Evolutionary conservation across 2,329 filamentous ascomycete genomes (phyloP).

Genomic region (Penicillium freii): DNA sequence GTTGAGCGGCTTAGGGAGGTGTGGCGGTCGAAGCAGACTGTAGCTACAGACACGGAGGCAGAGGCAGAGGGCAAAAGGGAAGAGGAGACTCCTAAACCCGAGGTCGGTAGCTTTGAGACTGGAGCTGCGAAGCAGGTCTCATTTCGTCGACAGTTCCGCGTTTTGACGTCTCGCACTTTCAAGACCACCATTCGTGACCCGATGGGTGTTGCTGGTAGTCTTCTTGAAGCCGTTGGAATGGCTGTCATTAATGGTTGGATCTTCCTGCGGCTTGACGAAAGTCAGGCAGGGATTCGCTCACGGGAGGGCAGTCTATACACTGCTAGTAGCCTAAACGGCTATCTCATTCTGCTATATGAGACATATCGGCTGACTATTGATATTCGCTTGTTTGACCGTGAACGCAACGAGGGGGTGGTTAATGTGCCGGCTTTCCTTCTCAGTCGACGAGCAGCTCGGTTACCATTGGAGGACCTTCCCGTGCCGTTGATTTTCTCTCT

Average conservation of each 20-base stretch:
- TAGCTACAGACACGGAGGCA: neutral
- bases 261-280: constrained; percentile 64
- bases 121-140: constrained; percentile 48
- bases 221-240: constrained; percentile 69
- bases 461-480: constrained; percentile 69
- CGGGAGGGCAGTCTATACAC: constrained; percentile 71
- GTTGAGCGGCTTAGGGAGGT: constrained; percentile 61
- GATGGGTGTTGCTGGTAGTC: constrained; percentile 68
- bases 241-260: constrained; percentile 70
- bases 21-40: constrained; percentile 48
- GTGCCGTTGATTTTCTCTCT: constrained; percentile 69
- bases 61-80: constrained; percentile 6
- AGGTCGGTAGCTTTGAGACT: neutral
- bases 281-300: constrained; percentile 70
- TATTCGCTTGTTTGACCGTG: constrained; percentile 72
- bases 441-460: constrained; percentile 65
- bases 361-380: constrained; percentile 72
- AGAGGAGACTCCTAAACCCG: neutral
- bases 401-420: constrained; percentile 70
- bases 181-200: constrained; percentile 74
- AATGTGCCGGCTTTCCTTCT: constrained; percentile 67
- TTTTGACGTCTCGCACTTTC: constrained; percentile 67
- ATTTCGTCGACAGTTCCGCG: constrained; percentile 61
- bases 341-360: constrained; percentile 73
- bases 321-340: constrained; percentile 69